A percentile compares a stretch with the other conserved stretches of the same genome.
These are phyloP conservation scores for Psilocybe mexicana DNA, from an alignment of 1,284 basidiomycete genomes.

Conservation along the genomic window DNA sequence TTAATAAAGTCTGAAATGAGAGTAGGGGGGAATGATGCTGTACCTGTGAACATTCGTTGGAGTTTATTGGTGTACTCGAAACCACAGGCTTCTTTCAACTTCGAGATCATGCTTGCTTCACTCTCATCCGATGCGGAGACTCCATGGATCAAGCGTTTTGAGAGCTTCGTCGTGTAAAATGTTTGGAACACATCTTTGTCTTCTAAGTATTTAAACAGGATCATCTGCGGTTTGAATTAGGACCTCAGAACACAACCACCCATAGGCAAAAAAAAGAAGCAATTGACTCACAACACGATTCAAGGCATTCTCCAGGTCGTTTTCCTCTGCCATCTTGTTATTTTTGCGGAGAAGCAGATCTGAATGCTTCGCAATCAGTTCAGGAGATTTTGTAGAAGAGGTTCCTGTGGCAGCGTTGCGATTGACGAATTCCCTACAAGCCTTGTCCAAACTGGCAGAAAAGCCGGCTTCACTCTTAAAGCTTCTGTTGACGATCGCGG, in stretches of 20 bases:
- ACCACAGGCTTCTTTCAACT: slow-evolving; percentile 97
- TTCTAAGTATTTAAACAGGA: slow-evolving; percentile 98
- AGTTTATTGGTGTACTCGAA: slow-evolving; percentile 99
- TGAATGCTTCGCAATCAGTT: slow-evolving; percentile 92
- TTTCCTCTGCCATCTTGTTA: slow-evolving; percentile 94
- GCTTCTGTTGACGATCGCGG: slow-evolving; percentile 86
- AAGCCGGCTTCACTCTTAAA: slow-evolving; percentile 96
- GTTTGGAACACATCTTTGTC: slow-evolving; percentile 99
- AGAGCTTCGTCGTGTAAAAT: slow-evolving; percentile 97
- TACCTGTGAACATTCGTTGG: slow-evolving; percentile 97
- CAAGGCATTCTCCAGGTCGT: slow-evolving; percentile 86
- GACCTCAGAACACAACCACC: not conserved
- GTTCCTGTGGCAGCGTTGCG: slow-evolving; percentile 87
- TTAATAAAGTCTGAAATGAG: not conserved
- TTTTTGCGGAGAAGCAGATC: slow-evolving; percentile 92
- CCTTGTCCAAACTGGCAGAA: slow-evolving; percentile 93
- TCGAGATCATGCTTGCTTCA: slow-evolving; percentile 98
- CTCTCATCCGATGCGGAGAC: slow-evolving; percentile 96
- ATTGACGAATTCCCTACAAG: slow-evolving; percentile 96
- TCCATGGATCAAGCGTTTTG: slow-evolving; percentile 91
- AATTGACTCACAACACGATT: slow-evolving; percentile 78
- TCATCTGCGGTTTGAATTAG: slow-evolving; percentile 64
- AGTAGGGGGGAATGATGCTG: slow-evolving; percentile 20
- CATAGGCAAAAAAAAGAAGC: not conserved
- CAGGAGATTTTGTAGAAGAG: slow-evolving; percentile 89